phyloP scores from a whole-genome alignment of 2,329 filamentous ascomycete genomes.

The Chaetomium globosum region DNA sequence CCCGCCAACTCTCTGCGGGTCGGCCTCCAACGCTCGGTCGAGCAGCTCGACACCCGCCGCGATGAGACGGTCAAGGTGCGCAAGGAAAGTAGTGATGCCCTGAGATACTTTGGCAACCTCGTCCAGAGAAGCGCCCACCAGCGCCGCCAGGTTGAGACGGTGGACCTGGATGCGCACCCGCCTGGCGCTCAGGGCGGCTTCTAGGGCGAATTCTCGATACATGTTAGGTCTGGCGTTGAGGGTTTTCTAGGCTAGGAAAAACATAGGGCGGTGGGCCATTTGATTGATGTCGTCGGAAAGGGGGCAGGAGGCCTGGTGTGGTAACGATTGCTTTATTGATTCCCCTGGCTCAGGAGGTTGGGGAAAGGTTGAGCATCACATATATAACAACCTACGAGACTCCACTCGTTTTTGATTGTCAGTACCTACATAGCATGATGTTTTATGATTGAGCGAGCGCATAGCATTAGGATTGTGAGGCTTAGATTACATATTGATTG shows the following conservation, averaged over 20 bases:
- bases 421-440: conserved; percentile 5
- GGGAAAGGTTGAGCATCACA: background rate
- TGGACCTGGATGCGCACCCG: conserved; percentile 60
- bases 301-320: background rate
- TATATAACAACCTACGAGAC: conserved; percentile 16
- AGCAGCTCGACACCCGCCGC: conserved; percentile 75
- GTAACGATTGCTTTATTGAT: conserved; percentile 17
- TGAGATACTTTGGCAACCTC: conserved; percentile 88
- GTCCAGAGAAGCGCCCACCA: conserved; percentile 65
- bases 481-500: background rate
- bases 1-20: conserved; percentile 85
- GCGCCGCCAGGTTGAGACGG: conserved; percentile 52
- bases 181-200: conserved; percentile 22
- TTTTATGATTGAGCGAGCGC: background rate
- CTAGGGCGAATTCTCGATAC: conserved; percentile 1
- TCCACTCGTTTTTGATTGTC: conserved; percentile 25
- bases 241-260: conserved; percentile 3
- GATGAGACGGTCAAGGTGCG: conserved; percentile 82
- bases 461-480: conserved; percentile 1
- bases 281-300: conserved; percentile 1
- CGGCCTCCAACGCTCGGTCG: conserved; percentile 79
- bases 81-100: conserved; percentile 80
- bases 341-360: conserved; percentile 8
- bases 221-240: conserved; percentile 11
- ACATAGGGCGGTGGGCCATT: conserved; percentile 6